Conservation (phyloP, 768 basidiomycete species). For the Kwoniella dejecticola region DNA sequence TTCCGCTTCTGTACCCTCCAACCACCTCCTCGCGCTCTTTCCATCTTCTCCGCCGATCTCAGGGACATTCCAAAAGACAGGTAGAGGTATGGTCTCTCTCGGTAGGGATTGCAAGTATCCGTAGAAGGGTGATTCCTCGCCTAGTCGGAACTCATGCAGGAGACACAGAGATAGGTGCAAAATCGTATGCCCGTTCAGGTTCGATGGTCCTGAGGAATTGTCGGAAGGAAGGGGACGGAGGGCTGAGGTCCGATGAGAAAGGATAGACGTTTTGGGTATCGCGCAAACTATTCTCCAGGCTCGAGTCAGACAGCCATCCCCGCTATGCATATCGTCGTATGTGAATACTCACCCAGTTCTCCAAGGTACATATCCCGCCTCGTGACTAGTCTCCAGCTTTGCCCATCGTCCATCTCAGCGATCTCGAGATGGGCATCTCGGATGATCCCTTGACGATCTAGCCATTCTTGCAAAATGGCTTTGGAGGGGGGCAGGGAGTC, state of each 20-base stretch:
- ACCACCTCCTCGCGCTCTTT: constrained; percentile 38
- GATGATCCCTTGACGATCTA: constrained; percentile 12
- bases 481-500: constrained; percentile 21
- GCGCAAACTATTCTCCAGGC: constrained; percentile 17
- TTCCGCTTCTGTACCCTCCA: constrained; percentile 48
- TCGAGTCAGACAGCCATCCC: neutral
- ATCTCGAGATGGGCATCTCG: constrained; percentile 9
- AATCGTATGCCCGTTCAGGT: constrained; percentile 25
- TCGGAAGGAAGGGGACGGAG: constrained; percentile 10
- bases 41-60: constrained; percentile 42
- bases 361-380: constrained; percentile 18
- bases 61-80: constrained; percentile 52
- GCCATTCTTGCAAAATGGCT: constrained; percentile 16
- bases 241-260: constrained; percentile 23
- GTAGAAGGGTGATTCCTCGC: constrained; percentile 46
- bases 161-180: constrained; percentile 52
- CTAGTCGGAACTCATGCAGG: constrained; percentile 53
- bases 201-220: neutral
- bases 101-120: constrained; percentile 57
- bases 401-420: constrained; percentile 24
- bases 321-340: neutral
- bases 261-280: constrained; percentile 31
- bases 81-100: constrained; percentile 34
- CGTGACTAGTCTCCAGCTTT: constrained; percentile 28
- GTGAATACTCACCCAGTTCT: constrained; percentile 22